Evolutionary conservation across 805 yeast genomes (phyloP).

Genomic region (Yamadazyma tumulicola): DNA sequence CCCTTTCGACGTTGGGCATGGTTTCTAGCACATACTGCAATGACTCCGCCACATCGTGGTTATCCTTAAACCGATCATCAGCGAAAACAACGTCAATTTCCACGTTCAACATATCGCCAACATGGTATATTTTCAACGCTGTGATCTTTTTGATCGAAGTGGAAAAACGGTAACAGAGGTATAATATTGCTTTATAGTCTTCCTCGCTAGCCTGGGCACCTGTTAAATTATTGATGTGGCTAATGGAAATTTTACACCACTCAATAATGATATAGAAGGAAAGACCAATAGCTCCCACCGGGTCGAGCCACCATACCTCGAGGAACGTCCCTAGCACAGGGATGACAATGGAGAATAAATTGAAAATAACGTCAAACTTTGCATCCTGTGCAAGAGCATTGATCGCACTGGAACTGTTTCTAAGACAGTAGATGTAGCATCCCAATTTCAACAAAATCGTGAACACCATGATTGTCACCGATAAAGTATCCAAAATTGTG

Average conservation of each 20-base stretch:
- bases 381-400: conserved; percentile 84
- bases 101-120: conserved; percentile 72
- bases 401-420: conserved; percentile 60
- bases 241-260: conserved; percentile 65
- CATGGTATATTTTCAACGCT: conserved; percentile 68
- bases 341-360: conserved; percentile 65
- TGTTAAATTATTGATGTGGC: conserved; percentile 70
- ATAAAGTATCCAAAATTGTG: conserved; percentile 25
- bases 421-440: conserved; percentile 63
- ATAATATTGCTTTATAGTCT: conserved; percentile 64
- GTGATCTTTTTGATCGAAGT: conserved; percentile 62
- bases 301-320: conserved; percentile 68
- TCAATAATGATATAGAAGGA: conserved; percentile 59
- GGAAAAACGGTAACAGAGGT: conserved; percentile 66
- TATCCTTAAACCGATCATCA: conserved; percentile 53
- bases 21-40: conserved; percentile 78
- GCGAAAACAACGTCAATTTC: conserved; percentile 68
- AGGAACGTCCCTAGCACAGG: conserved; percentile 58
- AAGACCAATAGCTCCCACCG: conserved; percentile 65
- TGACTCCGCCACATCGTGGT: conserved; percentile 80
- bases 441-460: conserved; percentile 59
- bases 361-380: conserved; percentile 71
- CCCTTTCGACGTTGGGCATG: conserved; percentile 72
- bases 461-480: conserved; percentile 53
- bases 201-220: conserved; percentile 65